Evolutionary conservation across 2,329 filamentous ascomycete genomes (phyloP).

Genomic region (Fusarium austroafricanum): DNA sequence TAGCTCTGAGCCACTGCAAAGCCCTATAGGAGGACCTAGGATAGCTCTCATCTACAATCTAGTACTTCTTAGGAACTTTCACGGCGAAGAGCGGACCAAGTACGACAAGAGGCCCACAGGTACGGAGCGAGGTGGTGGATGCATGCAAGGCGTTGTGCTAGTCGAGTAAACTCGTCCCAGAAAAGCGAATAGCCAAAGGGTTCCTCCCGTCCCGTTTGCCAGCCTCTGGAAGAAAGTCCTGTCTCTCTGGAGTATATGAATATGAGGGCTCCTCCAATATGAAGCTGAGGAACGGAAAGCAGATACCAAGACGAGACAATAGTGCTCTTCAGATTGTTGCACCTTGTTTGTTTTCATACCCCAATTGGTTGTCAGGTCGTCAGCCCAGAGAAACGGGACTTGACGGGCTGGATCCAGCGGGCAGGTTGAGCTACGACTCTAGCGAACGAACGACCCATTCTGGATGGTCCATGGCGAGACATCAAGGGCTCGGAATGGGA

Average conservation of each 20-base stretch:
- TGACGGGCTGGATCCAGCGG: conserved; percentile 47
- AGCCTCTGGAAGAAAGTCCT: conserved; percentile 29
- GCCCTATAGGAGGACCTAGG: conserved; percentile 6
- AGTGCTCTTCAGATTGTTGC: conserved; percentile 14
- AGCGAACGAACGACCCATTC: conserved; percentile 44
- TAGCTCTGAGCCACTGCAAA: conserved; percentile 1
- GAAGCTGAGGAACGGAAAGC: conserved; percentile 1
- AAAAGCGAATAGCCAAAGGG: conserved; percentile 42
- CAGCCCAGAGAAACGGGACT: conserved; percentile 43
- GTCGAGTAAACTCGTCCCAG: conserved; percentile 40
- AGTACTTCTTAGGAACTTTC: conserved; percentile 23
- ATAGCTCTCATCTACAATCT: neutral
- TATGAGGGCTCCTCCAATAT: neutral
- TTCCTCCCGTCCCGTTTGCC: conserved; percentile 46
- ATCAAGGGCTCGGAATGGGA: conserved; percentile 45
- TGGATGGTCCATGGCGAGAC: conserved; percentile 40
- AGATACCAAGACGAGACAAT: conserved; percentile 8
- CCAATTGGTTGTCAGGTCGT: conserved; percentile 40
- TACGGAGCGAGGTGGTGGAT: conserved; percentile 43
- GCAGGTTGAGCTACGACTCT: conserved; percentile 46
- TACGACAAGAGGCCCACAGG: conserved; percentile 39
- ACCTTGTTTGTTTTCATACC: conserved; percentile 19
- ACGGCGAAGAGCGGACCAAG: conserved; percentile 20
- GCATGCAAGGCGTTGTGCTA: conserved; percentile 47
- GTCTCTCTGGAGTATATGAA: conserved; percentile 18